Conservation (phyloP, 768 basidiomycete species). For the Neoboletus brunneissimus region DNA sequence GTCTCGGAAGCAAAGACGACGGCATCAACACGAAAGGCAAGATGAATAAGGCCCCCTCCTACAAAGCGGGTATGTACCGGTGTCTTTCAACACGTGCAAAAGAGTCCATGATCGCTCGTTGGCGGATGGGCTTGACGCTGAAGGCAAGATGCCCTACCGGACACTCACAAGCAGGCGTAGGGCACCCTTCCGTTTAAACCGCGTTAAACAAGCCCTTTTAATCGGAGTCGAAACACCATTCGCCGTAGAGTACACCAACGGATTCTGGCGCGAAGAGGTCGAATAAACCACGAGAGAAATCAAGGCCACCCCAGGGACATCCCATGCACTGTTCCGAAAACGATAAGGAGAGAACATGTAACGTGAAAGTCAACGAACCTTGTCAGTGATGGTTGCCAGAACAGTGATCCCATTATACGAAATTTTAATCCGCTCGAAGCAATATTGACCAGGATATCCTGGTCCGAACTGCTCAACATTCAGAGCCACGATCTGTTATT, state of each 20-base stretch:
- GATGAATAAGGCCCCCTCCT: background rate
- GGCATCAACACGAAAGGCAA: conserved; percentile 8
- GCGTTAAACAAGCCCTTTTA: background rate
- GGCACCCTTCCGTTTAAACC: background rate
- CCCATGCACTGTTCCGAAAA: conserved; percentile 50
- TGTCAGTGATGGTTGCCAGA: conserved; percentile 56
- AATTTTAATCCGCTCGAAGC: conserved; percentile 63
- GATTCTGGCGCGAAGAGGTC: conserved; percentile 45
- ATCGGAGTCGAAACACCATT: conserved; percentile 54
- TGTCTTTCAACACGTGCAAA: background rate
- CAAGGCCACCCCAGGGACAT: conserved; percentile 65
- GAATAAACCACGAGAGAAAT: conserved; percentile 69
- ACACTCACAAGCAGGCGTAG: background rate
- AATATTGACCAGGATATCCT: conserved; percentile 61
- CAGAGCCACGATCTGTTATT: conserved; percentile 26
- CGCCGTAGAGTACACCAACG: conserved; percentile 54
- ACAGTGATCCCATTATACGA: conserved; percentile 51
- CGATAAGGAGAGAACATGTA: background rate
- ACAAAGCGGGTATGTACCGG: background rate
- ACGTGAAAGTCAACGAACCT: conserved; percentile 36
- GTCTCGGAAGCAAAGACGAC: background rate
- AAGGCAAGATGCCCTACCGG: background rate
- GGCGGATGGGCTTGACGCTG: background rate
- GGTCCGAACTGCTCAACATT: conserved; percentile 47
- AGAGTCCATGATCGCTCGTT: background rate